These are phyloP conservation scores for Aspergillus novoparasiticus DNA, from an alignment of 2,329 filamentous ascomycete species.

Conservation along the genomic window DNA sequence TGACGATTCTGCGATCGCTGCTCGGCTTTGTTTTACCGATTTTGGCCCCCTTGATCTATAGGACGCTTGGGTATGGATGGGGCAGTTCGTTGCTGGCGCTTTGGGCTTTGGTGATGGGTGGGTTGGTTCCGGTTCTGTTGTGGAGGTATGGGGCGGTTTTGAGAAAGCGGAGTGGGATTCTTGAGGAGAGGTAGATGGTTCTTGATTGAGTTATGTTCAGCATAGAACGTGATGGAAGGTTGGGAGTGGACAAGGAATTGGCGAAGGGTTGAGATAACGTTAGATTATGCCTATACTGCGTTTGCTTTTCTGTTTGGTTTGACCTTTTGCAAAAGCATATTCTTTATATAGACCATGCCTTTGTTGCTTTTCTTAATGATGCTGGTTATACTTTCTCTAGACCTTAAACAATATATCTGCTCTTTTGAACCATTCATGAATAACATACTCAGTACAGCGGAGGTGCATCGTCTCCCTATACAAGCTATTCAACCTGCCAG, in stretches of 20 bases:
- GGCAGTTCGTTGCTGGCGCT: background rate
- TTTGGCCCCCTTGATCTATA: background rate
- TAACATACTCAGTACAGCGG: no score
- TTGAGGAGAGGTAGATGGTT: background rate
- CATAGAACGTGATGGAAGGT: no score
- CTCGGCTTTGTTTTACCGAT: background rate
- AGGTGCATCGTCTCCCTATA: no score
- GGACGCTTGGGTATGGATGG: background rate
- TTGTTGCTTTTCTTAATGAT: background rate
- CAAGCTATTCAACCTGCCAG: no score
- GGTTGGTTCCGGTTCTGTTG: background rate
- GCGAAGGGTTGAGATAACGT: background rate
- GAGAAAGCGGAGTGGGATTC: background rate
- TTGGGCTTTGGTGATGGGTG: background rate
- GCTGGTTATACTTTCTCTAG: background rate
- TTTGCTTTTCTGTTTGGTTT: background rate
- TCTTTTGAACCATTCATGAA: no score
- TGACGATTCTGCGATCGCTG: background rate
- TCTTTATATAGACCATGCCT: background rate
- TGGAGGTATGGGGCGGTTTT: background rate
- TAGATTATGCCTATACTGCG: background rate
- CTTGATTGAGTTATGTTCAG: rapidly evolving
- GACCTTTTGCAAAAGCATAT: background rate
- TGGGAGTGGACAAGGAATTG: background rate
- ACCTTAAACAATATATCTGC: background rate